Base-by-base conservation (phyloP, 2,329 filamentous ascomycete species). In the Cladosporium phlei region DNA sequence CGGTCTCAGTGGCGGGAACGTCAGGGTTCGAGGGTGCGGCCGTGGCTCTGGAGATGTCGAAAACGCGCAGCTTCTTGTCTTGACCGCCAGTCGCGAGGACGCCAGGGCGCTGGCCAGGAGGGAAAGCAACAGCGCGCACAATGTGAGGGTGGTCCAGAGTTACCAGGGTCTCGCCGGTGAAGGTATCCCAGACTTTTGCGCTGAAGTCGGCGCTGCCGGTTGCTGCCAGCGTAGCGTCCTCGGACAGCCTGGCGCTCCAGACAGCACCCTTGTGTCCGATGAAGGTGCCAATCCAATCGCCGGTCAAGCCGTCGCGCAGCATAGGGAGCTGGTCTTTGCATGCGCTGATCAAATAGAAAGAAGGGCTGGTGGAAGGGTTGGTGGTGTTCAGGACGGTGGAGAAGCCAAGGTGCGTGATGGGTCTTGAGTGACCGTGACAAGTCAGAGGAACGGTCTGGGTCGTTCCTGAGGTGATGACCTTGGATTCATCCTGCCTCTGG, bases 261-360 rank as follows among this genome's bases (percentile, higher is more conserved):
- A 97, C 91, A 28, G 93, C 93, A 53, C 93, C 93, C 71, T 98
- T 97, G 74, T 98, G 93, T 30, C 93, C 93, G 60, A 98, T 85
- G 65, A 97, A 97, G 28, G 93, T 97, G 38, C 93, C 93, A 58
- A 97, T 97, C 86, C 90, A 96, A 68, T 96, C 90, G 49, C 93
- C 93, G 38, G 91, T 98, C 52, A 94, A 79, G 53, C 93, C 93
- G 71, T 97, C 88, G 55, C 93, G 87, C 58, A 98, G 85, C 90
- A 97, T 97, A 40, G 93, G 93, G 66, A 97, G 97, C 63, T 91
- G 91, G 74, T 98, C 93, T 90, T 66, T 46, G 49, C 50, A 59
- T 55, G 90, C 89, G 20, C 90, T 95, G 55, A 96, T 90, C 62
- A 96, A 77, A 66, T 93, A 95, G 69, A 93, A 96, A 48, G 64